phyloP scores from a whole-genome alignment of 257 asterid genomes.

The Cruciata laevipes region DNA sequence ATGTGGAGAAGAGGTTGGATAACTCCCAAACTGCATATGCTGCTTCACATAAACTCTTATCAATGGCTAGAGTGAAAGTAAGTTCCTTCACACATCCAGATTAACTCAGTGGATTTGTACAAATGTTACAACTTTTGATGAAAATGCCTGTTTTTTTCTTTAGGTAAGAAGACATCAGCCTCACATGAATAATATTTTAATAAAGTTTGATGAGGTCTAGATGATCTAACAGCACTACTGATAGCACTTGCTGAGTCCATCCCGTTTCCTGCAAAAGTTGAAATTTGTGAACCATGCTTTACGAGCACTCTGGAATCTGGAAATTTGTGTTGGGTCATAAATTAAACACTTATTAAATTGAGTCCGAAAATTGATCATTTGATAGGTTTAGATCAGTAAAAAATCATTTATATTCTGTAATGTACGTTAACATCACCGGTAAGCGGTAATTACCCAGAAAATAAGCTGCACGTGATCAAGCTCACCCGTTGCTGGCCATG shows the following conservation, averaged over 20 bases:
- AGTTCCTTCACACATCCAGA: constrained; percentile 17
- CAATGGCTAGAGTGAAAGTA: constrained; percentile 81
- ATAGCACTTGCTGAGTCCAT: not conserved
- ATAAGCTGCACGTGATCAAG: too few species aligned
- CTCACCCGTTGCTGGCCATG: too few species aligned
- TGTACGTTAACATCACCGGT: too few species aligned
- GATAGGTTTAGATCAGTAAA: too few species aligned
- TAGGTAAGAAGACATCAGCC: constrained; percentile 87
- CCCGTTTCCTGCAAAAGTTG: not conserved
- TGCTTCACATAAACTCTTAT: constrained; percentile 77
- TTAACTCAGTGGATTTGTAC: not conserved
- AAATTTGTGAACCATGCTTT: not conserved
- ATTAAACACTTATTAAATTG: too few species aligned
- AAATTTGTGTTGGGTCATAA: too few species aligned
- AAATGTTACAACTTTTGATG: not conserved
- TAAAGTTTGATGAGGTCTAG: constrained; percentile 54
- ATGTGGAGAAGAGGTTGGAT: constrained; percentile 64
- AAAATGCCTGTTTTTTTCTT: constrained; percentile 5
- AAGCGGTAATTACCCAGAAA: too few species aligned
- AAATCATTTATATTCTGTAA: too few species aligned
- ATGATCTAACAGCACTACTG: constrained; percentile 1
- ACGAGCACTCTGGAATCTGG: not conserved
- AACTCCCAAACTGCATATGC: constrained; percentile 52
- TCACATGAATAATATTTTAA: constrained; percentile 51
- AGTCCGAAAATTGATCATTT: too few species aligned